These are phyloP conservation scores for Schwanniomyces etchellsii DNA, from an alignment of 1,139 yeast genomes.

Conservation along the genomic window DNA sequence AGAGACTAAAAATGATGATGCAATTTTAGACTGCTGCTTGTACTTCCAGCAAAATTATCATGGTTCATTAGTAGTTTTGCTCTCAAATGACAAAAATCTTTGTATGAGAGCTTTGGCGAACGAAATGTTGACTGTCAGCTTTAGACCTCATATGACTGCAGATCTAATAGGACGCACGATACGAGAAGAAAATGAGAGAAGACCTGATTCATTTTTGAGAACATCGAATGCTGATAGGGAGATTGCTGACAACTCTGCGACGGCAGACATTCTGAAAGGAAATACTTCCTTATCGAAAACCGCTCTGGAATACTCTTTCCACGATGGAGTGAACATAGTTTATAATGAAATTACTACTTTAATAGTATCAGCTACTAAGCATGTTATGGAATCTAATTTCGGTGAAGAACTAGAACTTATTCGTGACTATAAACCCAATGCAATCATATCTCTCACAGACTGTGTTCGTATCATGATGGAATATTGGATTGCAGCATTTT, in stretches of 20 bases:
- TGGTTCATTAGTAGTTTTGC: conserved; percentile 48
- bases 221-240: neutral
- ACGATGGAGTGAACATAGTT: conserved; percentile 9
- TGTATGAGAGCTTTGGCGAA: conserved; percentile 73
- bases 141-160: conserved; percentile 54
- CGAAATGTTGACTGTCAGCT: conserved; percentile 64
- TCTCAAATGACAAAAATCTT: conserved; percentile 80
- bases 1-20: conserved; percentile 58
- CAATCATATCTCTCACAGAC: conserved; percentile 31
- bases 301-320: neutral
- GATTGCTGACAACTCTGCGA: too few relatives aligned
- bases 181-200: conserved; percentile 31
- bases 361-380: conserved; percentile 43
- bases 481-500: conserved; percentile 58
- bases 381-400: conserved; percentile 48
- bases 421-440: conserved; percentile 37
- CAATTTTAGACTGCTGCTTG: conserved; percentile 80
- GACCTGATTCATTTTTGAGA: conserved; percentile 14
- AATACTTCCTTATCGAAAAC: neutral
- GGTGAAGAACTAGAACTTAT: conserved; percentile 52
- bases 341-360: conserved; percentile 39
- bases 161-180: conserved; percentile 49
- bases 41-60: conserved; percentile 45
- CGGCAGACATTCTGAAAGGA: neutral
- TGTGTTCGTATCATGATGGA: conserved; percentile 37